phyloP scores from a whole-genome alignment of 257 asterid species.

The Agastache rugosa region DNA sequence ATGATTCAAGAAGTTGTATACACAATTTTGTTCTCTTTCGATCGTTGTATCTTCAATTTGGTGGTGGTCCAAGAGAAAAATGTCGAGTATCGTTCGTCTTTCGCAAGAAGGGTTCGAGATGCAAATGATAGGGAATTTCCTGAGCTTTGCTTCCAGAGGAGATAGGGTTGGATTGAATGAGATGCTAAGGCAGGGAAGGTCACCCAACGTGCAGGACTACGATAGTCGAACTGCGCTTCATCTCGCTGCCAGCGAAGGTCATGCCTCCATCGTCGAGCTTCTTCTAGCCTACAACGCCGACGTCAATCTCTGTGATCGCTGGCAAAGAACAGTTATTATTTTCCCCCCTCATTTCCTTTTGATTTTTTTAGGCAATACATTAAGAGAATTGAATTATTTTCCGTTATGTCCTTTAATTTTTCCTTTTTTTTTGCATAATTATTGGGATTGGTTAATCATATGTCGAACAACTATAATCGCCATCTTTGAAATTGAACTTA shows the following conservation, averaged over 20 bases:
- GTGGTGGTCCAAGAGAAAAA: slow-evolving; percentile 21
- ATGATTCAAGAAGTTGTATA: background rate
- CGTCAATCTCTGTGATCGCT: slow-evolving; percentile 64
- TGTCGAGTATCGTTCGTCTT: slow-evolving; percentile 39
- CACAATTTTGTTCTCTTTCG: background rate
- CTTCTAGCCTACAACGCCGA: slow-evolving; percentile 62
- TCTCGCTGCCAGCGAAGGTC: slow-evolving; percentile 75
- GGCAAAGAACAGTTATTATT: slow-evolving; percentile 55
- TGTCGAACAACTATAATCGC: background rate
- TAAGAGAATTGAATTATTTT: background rate
- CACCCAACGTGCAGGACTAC: slow-evolving; percentile 68
- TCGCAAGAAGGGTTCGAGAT: slow-evolving; percentile 45
- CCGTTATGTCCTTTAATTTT: background rate
- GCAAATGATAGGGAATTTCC: slow-evolving; percentile 61
- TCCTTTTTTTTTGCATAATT: background rate
- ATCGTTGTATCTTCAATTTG: background rate
- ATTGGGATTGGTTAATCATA: background rate
- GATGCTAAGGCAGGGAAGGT: slow-evolving; percentile 57
- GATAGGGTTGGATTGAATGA: slow-evolving; percentile 69
- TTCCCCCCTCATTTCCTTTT: background rate
- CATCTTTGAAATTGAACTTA: background rate
- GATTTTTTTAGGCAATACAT: background rate
- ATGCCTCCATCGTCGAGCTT: slow-evolving; percentile 69
- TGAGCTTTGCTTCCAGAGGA: slow-evolving; percentile 71
- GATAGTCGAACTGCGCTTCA: slow-evolving; percentile 67